A percentile compares a stretch with the other conserved stretches of the same genome.
These are phyloP conservation scores for Wickerhamomyces xylosicus DNA, from an alignment of 805 yeast species.

Conservation along the genomic window DNA sequence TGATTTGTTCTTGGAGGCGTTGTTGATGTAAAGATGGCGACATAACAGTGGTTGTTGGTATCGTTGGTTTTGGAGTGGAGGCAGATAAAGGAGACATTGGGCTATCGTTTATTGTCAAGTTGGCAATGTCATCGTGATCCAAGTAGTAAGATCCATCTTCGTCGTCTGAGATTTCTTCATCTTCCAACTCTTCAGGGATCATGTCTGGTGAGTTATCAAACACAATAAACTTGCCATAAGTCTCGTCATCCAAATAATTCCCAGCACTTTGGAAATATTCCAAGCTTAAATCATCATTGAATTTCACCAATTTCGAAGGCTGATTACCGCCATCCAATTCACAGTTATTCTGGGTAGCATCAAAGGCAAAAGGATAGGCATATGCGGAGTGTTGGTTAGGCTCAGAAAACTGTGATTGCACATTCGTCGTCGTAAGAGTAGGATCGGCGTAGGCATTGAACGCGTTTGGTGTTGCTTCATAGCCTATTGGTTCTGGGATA, in stretches of 20 bases:
- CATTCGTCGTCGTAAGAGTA: constrained; percentile 16
- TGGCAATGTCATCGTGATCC: constrained; percentile 8
- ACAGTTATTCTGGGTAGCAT: not conserved
- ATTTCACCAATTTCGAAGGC: constrained; percentile 13
- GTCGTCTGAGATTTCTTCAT: constrained; percentile 17
- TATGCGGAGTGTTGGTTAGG: constrained; percentile 1
- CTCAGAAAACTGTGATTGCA: constrained; percentile 2
- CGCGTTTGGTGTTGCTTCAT: constrained; percentile 4
- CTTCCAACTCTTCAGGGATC: constrained; percentile 18
- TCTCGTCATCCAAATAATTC: constrained; percentile 6
- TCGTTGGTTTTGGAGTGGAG: not conserved
- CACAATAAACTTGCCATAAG: constrained; percentile 8
- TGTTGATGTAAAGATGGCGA: not conserved
- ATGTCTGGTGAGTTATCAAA: constrained; percentile 12
- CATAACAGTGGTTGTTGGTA: not conserved
- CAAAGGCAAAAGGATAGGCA: constrained; percentile 2
- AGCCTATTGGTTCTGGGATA: constrained; percentile 11
- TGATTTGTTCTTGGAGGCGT: too few relatives aligned
- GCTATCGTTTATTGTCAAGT: constrained; percentile 3
- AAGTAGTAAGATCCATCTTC: constrained; percentile 7
- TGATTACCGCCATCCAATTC: not conserved
- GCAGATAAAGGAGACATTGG: constrained; percentile 3
- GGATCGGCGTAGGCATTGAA: constrained; percentile 19
- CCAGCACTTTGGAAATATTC: constrained; percentile 17
- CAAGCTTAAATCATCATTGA: constrained; percentile 18